Evolutionary conservation across 331 rosid species (phyloP).

Genomic region (Arachis monticola): DNA sequence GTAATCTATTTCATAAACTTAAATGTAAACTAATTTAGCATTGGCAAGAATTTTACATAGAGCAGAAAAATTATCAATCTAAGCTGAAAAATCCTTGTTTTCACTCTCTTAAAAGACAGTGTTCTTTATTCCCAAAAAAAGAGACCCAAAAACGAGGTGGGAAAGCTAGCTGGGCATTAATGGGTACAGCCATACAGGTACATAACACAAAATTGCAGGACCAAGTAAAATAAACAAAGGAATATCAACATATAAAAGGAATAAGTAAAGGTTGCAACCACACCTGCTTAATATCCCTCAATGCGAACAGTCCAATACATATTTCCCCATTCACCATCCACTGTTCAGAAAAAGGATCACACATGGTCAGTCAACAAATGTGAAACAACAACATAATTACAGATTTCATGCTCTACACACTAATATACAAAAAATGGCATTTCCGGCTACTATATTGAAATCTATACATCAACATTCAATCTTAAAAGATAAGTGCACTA

Average conservation of each 20-base stretch:
- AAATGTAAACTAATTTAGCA: no score
- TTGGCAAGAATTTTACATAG: no score
- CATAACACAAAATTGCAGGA: conserved; percentile 30
- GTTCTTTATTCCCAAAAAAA: no score
- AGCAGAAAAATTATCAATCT: no score
- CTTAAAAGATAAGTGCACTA: background rate
- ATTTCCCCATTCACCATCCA: conserved; percentile 99
- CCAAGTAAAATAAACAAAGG: conserved; percentile 25
- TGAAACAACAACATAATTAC: conserved; percentile 9
- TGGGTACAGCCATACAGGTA: background rate
- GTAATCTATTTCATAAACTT: no score
- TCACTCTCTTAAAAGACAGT: no score
- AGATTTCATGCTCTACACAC: conserved; percentile 26
- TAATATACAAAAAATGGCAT: conserved; percentile 28
- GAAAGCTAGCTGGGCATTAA: no score
- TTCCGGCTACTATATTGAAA: conserved; percentile 28
- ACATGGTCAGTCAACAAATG: conserved; percentile 39
- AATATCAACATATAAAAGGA: conserved; percentile 27
- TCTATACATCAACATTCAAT: conserved; percentile 19
- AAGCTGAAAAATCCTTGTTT: no score
- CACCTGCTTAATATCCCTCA: conserved; percentile 94
- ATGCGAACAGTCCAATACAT: conserved; percentile 94
- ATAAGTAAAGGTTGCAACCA: conserved; percentile 30
- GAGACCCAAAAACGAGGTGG: no score
- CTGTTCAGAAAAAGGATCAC: conserved; percentile 51